Conservation (phyloP, 2,329 filamentous ascomycete genomes). For the Pseudogymnoascus sp. region DNA sequence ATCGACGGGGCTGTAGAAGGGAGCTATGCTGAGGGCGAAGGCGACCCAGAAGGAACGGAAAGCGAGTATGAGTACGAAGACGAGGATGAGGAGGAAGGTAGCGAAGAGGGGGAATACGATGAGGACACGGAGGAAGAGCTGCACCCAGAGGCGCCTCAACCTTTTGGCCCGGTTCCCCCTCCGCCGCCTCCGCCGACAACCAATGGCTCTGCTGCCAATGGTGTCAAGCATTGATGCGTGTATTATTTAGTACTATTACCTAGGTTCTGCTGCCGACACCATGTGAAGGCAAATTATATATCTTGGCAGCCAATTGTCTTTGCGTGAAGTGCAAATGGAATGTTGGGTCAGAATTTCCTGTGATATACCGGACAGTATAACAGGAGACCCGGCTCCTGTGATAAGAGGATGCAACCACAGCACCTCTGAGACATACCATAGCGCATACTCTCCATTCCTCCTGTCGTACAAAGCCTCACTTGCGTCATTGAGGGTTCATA, state of each 20-base stretch:
- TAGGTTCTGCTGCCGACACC: not conserved
- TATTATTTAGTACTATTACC: conserved; percentile 9
- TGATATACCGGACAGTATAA: not conserved
- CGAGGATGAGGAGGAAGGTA: conserved; percentile 46
- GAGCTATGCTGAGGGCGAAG: conserved; percentile 48
- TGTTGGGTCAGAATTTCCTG: not conserved
- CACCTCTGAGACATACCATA: not conserved
- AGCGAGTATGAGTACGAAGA: conserved; percentile 59
- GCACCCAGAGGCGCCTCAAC: conserved; percentile 23
- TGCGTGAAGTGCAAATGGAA: not conserved
- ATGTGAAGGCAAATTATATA: conserved; percentile 6
- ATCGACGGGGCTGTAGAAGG: conserved; percentile 47
- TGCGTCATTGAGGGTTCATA: conserved; percentile 7
- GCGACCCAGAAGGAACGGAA: conserved; percentile 46
- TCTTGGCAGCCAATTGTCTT: not conserved
- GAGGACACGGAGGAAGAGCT: conserved; percentile 36
- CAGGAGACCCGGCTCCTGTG: not conserved
- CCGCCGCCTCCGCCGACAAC: conserved; percentile 19
- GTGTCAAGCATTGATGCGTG: conserved; percentile 20
- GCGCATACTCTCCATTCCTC: not conserved
- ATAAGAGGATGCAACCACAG: not conserved
- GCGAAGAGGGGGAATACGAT: conserved; percentile 34
- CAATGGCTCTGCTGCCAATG: conserved; percentile 23
- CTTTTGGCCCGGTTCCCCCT: conserved; percentile 27
- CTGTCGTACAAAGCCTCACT: not conserved